phyloP scores from a whole-genome alignment of 2,329 filamentous ascomycete genomes.

The Knufia fluminis region DNA sequence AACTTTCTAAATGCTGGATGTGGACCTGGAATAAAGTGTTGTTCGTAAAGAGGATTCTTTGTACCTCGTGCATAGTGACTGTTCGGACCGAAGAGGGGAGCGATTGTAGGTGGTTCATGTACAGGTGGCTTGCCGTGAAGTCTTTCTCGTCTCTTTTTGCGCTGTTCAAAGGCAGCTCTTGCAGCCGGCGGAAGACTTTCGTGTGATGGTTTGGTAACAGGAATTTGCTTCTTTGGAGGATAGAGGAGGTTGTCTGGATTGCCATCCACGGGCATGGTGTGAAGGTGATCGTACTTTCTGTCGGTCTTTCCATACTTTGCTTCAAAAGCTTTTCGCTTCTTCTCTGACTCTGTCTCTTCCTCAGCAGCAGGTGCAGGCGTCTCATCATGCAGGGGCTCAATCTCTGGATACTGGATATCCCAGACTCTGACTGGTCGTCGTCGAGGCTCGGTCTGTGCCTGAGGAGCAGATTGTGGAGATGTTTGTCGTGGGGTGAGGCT shows the following conservation, averaged over 20 bases:
- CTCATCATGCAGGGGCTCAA: background rate
- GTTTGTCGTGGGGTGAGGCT: background rate
- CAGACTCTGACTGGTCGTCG: background rate
- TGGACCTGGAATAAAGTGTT: background rate
- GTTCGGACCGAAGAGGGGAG: conserved; percentile 9
- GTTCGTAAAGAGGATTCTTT: background rate
- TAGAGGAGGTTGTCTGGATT: conserved; percentile 4
- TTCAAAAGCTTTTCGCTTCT: conserved; percentile 8
- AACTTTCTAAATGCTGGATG: background rate
- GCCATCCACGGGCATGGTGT: conserved; percentile 3
- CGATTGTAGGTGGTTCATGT: background rate
- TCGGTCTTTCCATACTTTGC: conserved; percentile 1
- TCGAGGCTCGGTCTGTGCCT: background rate
- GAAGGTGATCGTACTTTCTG: conserved; percentile 7
- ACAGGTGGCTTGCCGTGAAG: conserved; percentile 6
- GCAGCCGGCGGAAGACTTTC: background rate
- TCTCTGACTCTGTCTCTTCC: conserved; percentile 7
- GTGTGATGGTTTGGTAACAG: background rate
- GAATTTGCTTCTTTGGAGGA: background rate
- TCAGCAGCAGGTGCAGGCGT: background rate
- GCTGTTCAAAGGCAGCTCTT: background rate
- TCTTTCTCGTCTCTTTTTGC: background rate
- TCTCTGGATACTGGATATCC: conserved; percentile 8
- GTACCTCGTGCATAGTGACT: conserved; percentile 9
- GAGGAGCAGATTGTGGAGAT: background rate